Evolutionary conservation across 441 rosid genomes (phyloP).

Genomic region (Aquilaria agallochum): DNA sequence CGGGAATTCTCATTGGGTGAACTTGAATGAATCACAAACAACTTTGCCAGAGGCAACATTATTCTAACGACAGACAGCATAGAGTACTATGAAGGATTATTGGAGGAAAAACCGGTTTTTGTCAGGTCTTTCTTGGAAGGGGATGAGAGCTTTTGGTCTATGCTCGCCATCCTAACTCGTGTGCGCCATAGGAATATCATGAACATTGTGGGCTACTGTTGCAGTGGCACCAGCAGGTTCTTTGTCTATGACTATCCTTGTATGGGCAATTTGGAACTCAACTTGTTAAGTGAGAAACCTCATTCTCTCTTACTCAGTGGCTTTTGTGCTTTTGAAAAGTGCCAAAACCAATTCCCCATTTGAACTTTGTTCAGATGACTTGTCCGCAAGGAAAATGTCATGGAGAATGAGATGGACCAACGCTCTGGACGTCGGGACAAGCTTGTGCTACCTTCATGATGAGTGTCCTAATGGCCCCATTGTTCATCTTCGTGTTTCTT

Average conservation of each 20-base stretch:
- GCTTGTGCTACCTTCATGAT: constrained; percentile 46
- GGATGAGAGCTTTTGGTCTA: constrained; percentile 40
- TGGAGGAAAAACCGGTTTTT: constrained; percentile 30
- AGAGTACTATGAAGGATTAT: constrained; percentile 25
- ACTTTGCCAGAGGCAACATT: constrained; percentile 22
- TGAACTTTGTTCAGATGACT: constrained; percentile 20
- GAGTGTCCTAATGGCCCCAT: constrained; percentile 42
- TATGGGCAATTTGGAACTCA: constrained; percentile 30
- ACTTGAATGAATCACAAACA: constrained; percentile 32
- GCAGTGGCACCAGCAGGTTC: constrained; percentile 24
- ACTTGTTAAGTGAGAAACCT: constrained; percentile 25
- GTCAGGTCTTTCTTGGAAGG: constrained; percentile 23
- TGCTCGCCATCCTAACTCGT: constrained; percentile 33
- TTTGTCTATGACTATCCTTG: constrained; percentile 31
- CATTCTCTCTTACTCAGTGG: neutral
- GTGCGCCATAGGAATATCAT: constrained; percentile 39
- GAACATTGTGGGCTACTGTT: constrained; percentile 48
- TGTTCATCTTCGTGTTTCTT: constrained; percentile 38
- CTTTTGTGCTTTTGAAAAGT: neutral
- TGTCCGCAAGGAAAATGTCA: constrained; percentile 25
- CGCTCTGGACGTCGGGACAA: constrained; percentile 37
- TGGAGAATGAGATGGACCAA: constrained; percentile 51
- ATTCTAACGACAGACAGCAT: neutral
- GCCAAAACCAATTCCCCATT: neutral
- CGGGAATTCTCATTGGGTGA: constrained; percentile 30